Conservation (phyloP, 2,329 filamentous ascomycete genomes). For the Aspergillus thermomutatus region DNA sequence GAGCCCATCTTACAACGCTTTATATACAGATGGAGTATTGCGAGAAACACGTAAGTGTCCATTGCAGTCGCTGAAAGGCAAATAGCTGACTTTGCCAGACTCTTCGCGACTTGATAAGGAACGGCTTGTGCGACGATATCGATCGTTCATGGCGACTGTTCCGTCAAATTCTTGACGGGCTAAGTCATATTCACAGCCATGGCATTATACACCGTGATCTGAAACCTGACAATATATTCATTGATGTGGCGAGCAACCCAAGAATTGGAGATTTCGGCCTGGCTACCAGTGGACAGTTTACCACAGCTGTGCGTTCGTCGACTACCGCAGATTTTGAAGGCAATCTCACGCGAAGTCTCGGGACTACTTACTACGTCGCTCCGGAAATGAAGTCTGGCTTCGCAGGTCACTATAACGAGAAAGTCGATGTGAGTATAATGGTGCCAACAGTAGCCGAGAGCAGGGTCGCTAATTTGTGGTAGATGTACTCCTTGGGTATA, state of each 20-base stretch:
- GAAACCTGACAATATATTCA: slow-evolving; percentile 97
- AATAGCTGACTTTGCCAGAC: slow-evolving; percentile 51
- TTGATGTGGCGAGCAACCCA: slow-evolving; percentile 83
- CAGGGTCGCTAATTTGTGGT: background rate
- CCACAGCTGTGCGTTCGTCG: slow-evolving; percentile 38
- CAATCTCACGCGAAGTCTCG: slow-evolving; percentile 54
- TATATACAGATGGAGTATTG: slow-evolving; percentile 99
- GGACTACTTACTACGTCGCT: slow-evolving; percentile 87
- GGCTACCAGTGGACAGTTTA: slow-evolving; percentile 76
- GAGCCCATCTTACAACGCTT: slow-evolving; percentile 67
- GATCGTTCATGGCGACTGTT: slow-evolving; percentile 87
- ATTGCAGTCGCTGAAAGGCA: background rate
- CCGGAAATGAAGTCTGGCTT: slow-evolving; percentile 80
- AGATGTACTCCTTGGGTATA: slow-evolving; percentile 94
- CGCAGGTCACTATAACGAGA: slow-evolving; percentile 78
- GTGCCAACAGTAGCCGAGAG: background rate
- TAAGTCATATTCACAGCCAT: slow-evolving; percentile 83
- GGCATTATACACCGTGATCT: slow-evolving; percentile 94
- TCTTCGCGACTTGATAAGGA: slow-evolving; percentile 78
- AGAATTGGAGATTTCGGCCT: slow-evolving; percentile 97
- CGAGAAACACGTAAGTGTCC: slow-evolving; percentile 68
- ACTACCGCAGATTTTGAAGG: slow-evolving; percentile 35
- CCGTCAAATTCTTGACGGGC: slow-evolving; percentile 82
- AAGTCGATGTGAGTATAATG: slow-evolving; percentile 69
- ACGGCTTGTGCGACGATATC: slow-evolving; percentile 68